These are phyloP conservation scores for Auricularia auricula-judae DNA, from an alignment of 768 basidiomycete genomes.

Conservation along the genomic window DNA sequence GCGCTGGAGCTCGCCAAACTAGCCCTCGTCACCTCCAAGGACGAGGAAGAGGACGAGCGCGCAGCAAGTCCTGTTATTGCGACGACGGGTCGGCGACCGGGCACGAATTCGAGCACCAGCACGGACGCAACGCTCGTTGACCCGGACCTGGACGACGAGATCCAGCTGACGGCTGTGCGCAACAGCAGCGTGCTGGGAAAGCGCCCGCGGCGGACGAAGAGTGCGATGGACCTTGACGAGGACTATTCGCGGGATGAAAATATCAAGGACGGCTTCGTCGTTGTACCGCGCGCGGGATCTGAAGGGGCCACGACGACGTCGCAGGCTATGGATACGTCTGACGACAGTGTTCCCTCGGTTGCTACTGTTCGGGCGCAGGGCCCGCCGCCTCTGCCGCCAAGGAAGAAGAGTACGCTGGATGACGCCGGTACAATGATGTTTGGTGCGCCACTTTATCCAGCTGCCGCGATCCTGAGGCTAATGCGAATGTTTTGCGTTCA, in stretches of 20 bases:
- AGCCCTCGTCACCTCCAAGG: slow-evolving; percentile 80
- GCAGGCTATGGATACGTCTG: not conserved
- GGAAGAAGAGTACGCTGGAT: slow-evolving; percentile 29
- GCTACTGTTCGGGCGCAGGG: slow-evolving; percentile 27
- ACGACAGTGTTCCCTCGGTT: not conserved
- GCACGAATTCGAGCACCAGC: slow-evolving; percentile 53
- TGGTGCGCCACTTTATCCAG: slow-evolving; percentile 33
- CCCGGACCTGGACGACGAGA: not conserved
- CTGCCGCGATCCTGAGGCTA: slow-evolving; percentile 8
- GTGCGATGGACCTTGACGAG: slow-evolving; percentile 46
- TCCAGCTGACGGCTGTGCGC: not conserved
- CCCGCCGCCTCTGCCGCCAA: slow-evolving; percentile 45
- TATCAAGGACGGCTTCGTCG: slow-evolving; percentile 34
- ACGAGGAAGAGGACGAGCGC: slow-evolving; percentile 73
- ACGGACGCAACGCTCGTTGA: slow-evolving; percentile 85
- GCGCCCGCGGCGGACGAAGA: slow-evolving; percentile 29
- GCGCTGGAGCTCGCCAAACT: slow-evolving; percentile 82
- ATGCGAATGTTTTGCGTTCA: slow-evolving; percentile 17
- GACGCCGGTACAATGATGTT: slow-evolving; percentile 84
- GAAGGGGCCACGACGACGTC: not conserved
- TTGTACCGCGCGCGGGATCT: slow-evolving; percentile 27
- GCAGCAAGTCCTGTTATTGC: not conserved
- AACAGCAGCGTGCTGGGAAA: slow-evolving; percentile 51
- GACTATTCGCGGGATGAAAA: not conserved
- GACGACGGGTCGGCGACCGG: not conserved